phyloP scores from a whole-genome alignment of 768 basidiomycete species.

The Cystoderma amianthinum region DNA sequence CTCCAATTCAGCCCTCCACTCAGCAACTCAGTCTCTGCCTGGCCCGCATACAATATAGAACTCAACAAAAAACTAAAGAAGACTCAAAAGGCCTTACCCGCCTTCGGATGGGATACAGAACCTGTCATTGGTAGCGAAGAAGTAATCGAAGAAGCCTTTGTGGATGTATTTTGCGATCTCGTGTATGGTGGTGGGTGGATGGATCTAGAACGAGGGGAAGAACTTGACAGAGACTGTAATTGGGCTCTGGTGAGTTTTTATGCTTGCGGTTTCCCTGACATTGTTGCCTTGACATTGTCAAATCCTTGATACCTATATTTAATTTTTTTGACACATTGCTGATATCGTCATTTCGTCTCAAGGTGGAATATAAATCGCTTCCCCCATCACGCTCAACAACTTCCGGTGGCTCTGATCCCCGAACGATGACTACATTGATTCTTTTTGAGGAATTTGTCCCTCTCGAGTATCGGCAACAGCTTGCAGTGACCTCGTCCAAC shows the following conservation, averaged over 20 bases:
- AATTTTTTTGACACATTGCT: neutral
- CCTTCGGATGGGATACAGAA: slow-evolving; percentile 91
- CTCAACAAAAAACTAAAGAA: slow-evolving; percentile 79
- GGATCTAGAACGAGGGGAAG: slow-evolving; percentile 68
- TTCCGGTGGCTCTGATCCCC: slow-evolving; percentile 47
- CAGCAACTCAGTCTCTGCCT: slow-evolving; percentile 46
- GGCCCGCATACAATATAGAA: slow-evolving; percentile 71
- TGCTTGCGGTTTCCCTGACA: neutral
- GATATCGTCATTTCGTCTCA: neutral
- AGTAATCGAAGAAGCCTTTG: slow-evolving; percentile 84
- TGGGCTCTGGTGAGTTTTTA: slow-evolving; percentile 75
- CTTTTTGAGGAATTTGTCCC: slow-evolving; percentile 95
- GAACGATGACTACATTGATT: slow-evolving; percentile 66
- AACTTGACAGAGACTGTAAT: slow-evolving; percentile 79
- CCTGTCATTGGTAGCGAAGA: slow-evolving; percentile 74
- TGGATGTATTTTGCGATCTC: slow-evolving; percentile 81
- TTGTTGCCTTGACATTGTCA: neutral
- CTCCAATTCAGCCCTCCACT: slow-evolving; percentile 68
- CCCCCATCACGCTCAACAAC: slow-evolving; percentile 33
- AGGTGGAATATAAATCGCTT: slow-evolving; percentile 87
- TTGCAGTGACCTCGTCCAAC: slow-evolving; percentile 45
- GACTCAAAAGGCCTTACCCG: slow-evolving; percentile 69
- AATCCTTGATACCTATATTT: neutral
- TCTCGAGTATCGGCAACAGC: slow-evolving; percentile 73
- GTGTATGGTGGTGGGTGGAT: slow-evolving; percentile 82